Percentiles rank a stretch among this genome's conserved stretches.
Conservation (phyloP, 495 filamentous ascomycete species). For the Neurospora pannonica region DNA sequence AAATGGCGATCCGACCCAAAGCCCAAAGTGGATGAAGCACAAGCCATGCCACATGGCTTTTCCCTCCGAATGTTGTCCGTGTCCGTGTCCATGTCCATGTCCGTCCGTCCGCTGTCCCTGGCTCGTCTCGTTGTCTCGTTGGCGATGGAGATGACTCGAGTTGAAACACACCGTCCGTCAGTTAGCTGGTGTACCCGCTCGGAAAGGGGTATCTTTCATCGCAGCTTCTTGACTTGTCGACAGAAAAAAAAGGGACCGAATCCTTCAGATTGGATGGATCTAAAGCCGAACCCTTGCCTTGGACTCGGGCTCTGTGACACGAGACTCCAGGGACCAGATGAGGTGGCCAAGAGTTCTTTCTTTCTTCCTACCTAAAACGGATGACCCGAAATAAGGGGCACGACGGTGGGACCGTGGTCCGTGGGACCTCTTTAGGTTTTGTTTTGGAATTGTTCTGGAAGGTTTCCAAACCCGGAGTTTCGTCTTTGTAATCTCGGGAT, state of each 20-base stretch:
- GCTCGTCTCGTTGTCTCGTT: neutral
- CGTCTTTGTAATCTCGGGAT: neutral
- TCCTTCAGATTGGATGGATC: neutral
- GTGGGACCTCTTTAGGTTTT: neutral
- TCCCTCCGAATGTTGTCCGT: neutral
- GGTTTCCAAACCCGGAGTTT: neutral
- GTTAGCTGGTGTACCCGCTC: neutral
- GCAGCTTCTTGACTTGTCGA: neutral
- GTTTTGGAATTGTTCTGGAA: neutral
- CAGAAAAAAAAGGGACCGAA: neutral
- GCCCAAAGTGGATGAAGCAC: neutral
- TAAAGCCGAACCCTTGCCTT: neutral
- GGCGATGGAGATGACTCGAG: neutral
- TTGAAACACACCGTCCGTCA: neutral
- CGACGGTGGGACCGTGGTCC: neutral
- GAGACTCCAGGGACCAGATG: neutral
- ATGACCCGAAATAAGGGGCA: neutral
- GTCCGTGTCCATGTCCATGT: neutral
- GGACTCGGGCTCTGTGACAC: neutral
- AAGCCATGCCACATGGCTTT: neutral
- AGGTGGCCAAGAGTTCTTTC: neutral
- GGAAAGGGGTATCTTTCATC: neutral
- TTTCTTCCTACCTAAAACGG: neutral
- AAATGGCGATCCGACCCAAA: neutral
- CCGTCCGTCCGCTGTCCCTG: neutral